Evolutionary conservation across 352 stramenopile genomes (phyloP).

Genomic region (Globisporangium middletonii): DNA sequence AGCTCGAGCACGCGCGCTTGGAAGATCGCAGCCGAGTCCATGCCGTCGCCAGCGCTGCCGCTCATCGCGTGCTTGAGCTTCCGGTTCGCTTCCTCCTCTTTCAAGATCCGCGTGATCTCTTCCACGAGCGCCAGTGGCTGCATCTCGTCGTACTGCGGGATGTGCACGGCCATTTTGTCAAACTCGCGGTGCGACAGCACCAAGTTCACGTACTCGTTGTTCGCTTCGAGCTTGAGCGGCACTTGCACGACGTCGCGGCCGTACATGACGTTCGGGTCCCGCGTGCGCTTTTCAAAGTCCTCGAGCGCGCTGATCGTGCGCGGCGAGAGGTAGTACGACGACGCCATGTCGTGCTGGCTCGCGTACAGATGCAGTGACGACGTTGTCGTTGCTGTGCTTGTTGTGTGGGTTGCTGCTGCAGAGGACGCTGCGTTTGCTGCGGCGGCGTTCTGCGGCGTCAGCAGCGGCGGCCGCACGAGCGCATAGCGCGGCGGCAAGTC

Average conservation of each 20-base stretch:
- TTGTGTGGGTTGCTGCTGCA: neutral
- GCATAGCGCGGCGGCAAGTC: conserved; percentile 11
- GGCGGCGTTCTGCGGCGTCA: conserved; percentile 7
- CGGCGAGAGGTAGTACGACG: conserved; percentile 18
- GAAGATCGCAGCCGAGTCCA: conserved; percentile 39
- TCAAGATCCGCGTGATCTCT: conserved; percentile 48
- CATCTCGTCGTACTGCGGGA: conserved; percentile 64
- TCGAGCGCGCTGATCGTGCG: conserved; percentile 24
- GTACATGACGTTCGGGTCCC: conserved; percentile 43
- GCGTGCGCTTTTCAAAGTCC: conserved; percentile 14
- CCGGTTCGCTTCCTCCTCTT: conserved; percentile 37
- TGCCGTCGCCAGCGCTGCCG: conserved; percentile 2
- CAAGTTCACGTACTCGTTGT: conserved; percentile 57
- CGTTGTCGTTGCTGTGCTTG: conserved; percentile 13
- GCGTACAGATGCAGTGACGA: conserved; percentile 9
- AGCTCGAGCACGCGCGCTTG: conserved; percentile 55
- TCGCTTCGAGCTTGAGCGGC: conserved; percentile 38
- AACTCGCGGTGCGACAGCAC: conserved; percentile 77
- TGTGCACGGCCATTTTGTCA: conserved; percentile 65
- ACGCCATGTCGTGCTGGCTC: conserved; percentile 7
- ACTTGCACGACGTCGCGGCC: conserved; percentile 74
- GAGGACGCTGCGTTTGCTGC: neutral
- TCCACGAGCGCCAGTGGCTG: conserved; percentile 45
- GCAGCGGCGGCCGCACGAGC: conserved; percentile 10
- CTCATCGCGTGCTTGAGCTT: conserved; percentile 19